Evolutionary conservation across 176 grass and related monocot genomes (phyloP).

Genomic region (Rhynchospora tenuis): DNA sequence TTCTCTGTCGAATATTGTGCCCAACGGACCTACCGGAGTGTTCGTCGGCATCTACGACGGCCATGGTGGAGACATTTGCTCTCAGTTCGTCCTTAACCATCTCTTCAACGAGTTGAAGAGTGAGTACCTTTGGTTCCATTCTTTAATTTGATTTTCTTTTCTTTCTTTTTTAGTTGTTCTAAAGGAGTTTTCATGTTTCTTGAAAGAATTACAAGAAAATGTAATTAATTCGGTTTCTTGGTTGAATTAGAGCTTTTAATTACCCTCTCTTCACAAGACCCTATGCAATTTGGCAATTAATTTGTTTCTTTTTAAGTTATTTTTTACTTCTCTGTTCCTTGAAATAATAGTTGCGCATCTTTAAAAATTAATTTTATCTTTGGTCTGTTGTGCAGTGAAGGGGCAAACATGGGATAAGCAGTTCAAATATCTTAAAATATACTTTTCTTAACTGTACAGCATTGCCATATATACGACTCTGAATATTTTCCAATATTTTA

Average conservation of each 20-base stretch:
- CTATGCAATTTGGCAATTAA: not conserved
- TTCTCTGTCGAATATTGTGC: not conserved
- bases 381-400: not conserved
- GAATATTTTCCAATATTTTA: not conserved
- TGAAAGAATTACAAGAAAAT: not conserved
- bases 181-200: not conserved
- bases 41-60: slow-evolving; percentile 47
- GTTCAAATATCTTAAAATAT: not conserved
- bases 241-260: not conserved
- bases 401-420: not conserved
- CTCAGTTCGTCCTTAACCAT: slow-evolving; percentile 28
- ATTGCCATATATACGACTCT: not conserved
- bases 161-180: not conserved
- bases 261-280: not conserved
- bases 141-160: not conserved
- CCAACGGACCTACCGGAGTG: not conserved
- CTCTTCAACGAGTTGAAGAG: slow-evolving; percentile 36
- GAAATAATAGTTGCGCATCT: not conserved
- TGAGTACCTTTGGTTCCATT: not conserved
- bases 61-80: slow-evolving; percentile 34
- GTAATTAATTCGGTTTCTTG: not conserved
- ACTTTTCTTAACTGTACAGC: too few relatives aligned
- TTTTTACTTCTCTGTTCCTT: not conserved
- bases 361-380: not conserved
- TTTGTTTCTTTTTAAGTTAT: not conserved